Base-by-base conservation (phyloP, 306 rosid species). In the Lathyrus aphaca region DNA sequence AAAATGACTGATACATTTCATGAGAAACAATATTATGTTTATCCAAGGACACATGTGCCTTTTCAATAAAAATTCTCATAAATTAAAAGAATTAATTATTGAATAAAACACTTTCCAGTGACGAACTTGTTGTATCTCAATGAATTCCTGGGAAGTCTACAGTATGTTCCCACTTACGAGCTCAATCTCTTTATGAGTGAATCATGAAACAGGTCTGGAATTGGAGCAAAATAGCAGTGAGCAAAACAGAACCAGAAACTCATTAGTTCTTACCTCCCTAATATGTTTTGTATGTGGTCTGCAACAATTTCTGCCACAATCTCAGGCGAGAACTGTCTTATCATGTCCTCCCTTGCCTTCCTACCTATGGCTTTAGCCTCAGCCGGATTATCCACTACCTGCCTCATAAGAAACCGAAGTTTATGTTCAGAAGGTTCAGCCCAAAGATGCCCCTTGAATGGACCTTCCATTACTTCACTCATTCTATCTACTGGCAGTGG, bases 371-470 rank as follows among this genome's bases (percentile, higher is more conserved):
- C 84, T 80, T 73, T 84, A 57, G 90, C 94, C 81, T 85, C 96
- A 55, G 73, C 51, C 3, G 57, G 59, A 64, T 87, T 79, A 18
- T 48, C 63, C 74, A 53, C 78, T 56, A 89, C 90, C 35, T 25
- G 81, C 79, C 96, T 89, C 88, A 91, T 83, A 27, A 87, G 72
- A 76, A 51, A 72, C 79, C 38, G 85, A 82, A 89, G 87, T 78
- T 68, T 67, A 21, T 54, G 12, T 27, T 73, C 83, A 0, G 88
- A 89, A 66, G 97, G 97, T 56, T 91, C 94, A 42, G 94, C 97
- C 96, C 97, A 91, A 64, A 84, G 82, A 81, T 91, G 96, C 64
- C 96, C 91, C 77, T 50, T 66, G 51, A 91, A 91, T 44, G 96
- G 97, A 72, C 93, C 97, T 73, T 91, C 91, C 69, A 27, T 46